Conservation (phyloP, 352 stramenopile genomes). For the Globisporangium viniferum region DNA sequence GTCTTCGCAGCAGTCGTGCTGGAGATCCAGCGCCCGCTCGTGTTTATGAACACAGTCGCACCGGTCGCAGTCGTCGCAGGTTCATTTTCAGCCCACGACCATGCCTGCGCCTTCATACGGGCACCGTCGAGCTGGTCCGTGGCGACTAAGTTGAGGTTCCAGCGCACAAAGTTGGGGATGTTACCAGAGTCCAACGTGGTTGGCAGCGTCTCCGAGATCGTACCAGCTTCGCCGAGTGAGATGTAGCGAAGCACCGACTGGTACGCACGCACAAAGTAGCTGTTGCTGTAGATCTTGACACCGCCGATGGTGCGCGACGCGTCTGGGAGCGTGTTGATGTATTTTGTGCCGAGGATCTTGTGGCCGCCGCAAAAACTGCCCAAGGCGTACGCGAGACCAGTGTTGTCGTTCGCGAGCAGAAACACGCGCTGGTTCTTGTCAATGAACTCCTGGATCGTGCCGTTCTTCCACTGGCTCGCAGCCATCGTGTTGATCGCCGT, state of each 20-base stretch:
- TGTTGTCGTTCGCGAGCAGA: constrained; percentile 34
- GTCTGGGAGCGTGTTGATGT: constrained; percentile 36
- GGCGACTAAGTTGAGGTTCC: constrained; percentile 55
- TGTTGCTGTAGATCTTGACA: constrained; percentile 20
- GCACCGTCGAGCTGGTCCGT: constrained; percentile 52
- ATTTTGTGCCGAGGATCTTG: constrained; percentile 34
- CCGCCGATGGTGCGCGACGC: constrained; percentile 35
- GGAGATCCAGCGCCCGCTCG: constrained; percentile 52
- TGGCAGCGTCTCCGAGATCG: constrained; percentile 21
- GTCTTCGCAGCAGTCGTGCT: constrained; percentile 34
- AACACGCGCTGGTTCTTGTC: constrained; percentile 50
- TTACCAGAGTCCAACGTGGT: constrained; percentile 32
- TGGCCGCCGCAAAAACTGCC: constrained; percentile 40
- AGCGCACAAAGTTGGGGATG: constrained; percentile 40
- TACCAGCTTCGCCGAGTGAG: constrained; percentile 33
- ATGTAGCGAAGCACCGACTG: constrained; percentile 53
- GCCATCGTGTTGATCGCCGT: constrained; percentile 35
- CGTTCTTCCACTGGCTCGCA: constrained; percentile 33
- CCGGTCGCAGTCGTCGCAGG: constrained; percentile 26
- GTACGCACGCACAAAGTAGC: constrained; percentile 37
- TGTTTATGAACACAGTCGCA: constrained; percentile 39
- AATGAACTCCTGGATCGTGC: constrained; percentile 44
- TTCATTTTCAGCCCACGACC: constrained; percentile 60
- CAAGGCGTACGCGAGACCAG: constrained; percentile 57
- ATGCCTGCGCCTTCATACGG: constrained; percentile 49